A percentile compares a stretch with the other conserved stretches of the same genome.
phyloP scores from a whole-genome alignment of 2,329 filamentous ascomycete genomes.

The Whalleya microplaca region DNA sequence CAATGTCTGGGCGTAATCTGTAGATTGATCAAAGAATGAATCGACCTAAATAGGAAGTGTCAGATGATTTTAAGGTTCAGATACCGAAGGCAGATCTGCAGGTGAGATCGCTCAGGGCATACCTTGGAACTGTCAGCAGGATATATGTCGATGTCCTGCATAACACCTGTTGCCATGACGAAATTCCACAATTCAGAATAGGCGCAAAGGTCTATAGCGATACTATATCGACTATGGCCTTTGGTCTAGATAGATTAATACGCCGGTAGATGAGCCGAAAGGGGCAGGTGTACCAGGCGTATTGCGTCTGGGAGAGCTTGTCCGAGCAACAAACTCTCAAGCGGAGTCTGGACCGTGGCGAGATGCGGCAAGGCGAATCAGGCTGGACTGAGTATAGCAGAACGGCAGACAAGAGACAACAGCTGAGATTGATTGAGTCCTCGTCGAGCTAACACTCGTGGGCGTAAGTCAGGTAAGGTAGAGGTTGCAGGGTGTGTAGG shows the following conservation, averaged over 20 bases:
- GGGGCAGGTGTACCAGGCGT: not conserved
- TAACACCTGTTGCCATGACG: conserved; percentile 42
- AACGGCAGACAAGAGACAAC: too few relatives aligned
- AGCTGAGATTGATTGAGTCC: too few relatives aligned
- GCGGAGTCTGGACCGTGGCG: not conserved
- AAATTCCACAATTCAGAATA: conserved; percentile 30
- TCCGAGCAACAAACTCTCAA: not conserved
- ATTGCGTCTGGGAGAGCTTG: not conserved
- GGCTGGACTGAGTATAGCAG: not conserved
- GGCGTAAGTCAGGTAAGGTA: too few relatives aligned
- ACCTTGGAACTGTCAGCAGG: conserved; percentile 39
- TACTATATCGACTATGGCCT: conserved; percentile 23
- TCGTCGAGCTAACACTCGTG: too few relatives aligned
- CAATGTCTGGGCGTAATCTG: conserved; percentile 37
- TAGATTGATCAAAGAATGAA: conserved; percentile 37
- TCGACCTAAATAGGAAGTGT: conserved; percentile 31
- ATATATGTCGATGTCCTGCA: conserved; percentile 42
- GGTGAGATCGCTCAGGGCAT: conserved; percentile 18
- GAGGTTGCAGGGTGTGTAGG: too few relatives aligned
- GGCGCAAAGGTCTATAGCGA: conserved; percentile 29
- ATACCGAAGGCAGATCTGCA: conserved; percentile 4
- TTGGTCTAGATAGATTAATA: conserved; percentile 11
- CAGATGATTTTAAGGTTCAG: conserved; percentile 20
- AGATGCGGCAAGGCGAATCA: not conserved
- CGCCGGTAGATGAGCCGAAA: conserved; percentile 11